These are phyloP conservation scores for Solanum chilense DNA, from an alignment of 257 asterid genomes.

Conservation along the genomic window DNA sequence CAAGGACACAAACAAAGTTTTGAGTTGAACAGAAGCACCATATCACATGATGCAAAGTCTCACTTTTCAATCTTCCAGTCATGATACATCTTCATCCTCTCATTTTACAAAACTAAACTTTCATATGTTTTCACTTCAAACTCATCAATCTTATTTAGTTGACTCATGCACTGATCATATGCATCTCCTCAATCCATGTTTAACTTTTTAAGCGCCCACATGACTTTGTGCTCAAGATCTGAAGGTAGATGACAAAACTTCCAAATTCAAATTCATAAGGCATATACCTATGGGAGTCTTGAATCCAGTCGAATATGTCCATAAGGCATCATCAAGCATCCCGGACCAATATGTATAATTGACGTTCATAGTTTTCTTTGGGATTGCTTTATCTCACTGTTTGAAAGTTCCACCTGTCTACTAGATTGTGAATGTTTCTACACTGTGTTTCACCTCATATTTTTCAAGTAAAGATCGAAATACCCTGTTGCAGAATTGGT, in stretches of 20 bases:
- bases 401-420: neutral
- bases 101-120: too few relatives aligned
- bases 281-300: neutral
- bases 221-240: neutral
- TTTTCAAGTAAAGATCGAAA: neutral
- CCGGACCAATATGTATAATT: neutral
- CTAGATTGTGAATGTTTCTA: neutral
- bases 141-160: neutral
- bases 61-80: neutral
- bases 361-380: neutral
- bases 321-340: neutral
- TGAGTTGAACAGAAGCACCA: neutral
- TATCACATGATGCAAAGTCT: neutral
- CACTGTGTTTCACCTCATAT: neutral
- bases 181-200: neutral
- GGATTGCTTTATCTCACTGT: neutral
- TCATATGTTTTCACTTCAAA: neutral
- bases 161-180: neutral
- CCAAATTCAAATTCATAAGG: neutral
- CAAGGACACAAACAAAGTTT: neutral
- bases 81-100: neutral
- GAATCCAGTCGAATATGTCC: neutral
- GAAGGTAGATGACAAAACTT: neutral
- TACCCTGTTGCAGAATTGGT: neutral
- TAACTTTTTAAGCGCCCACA: neutral